Percentiles rank a stretch among this genome's conserved stretches.
phyloP scores from a whole-genome alignment of 1,284 basidiomycete genomes.

The Leccinum pachyderme region DNA sequence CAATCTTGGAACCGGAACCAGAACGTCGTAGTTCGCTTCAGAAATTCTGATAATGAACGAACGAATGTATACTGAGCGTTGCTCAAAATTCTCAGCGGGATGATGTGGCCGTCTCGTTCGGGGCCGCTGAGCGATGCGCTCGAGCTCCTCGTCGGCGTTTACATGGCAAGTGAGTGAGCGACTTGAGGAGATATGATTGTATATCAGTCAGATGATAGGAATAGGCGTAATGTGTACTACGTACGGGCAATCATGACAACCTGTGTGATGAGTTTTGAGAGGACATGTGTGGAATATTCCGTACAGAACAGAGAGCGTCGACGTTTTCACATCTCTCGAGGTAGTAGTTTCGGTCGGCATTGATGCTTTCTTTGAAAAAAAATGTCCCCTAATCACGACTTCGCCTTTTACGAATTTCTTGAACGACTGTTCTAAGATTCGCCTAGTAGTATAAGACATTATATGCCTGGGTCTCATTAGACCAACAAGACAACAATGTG shows the following conservation, averaged over 20 bases:
- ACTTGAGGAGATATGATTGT: not conserved
- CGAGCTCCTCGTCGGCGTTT: too few relatives aligned
- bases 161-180: not conserved
- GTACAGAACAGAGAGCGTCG: too few relatives aligned
- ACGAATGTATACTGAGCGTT: not conserved
- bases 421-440: too few relatives aligned
- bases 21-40: not conserved
- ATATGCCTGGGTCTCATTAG: too few relatives aligned
- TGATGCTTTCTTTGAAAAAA: too few relatives aligned
- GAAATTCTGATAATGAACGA: not conserved
- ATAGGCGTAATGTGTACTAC: not conserved
- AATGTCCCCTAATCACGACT: too few relatives aligned
- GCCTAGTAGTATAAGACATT: too few relatives aligned
- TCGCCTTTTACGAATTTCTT: too few relatives aligned
- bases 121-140: not conserved
- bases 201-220: not conserved
- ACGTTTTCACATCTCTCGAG: too few relatives aligned
- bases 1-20: conserved; percentile 2
- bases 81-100: not conserved
- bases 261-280: not conserved
- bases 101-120: not conserved
- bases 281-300: too few relatives aligned
- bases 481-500: too few relatives aligned
- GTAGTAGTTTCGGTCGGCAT: too few relatives aligned
- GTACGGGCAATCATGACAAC: not conserved